A percentile compares a stretch with the other conserved stretches of the same genome.
These are phyloP conservation scores for Rubroshorea leprosula DNA, from an alignment of 345 rosid genomes.

Conservation along the genomic window DNA sequence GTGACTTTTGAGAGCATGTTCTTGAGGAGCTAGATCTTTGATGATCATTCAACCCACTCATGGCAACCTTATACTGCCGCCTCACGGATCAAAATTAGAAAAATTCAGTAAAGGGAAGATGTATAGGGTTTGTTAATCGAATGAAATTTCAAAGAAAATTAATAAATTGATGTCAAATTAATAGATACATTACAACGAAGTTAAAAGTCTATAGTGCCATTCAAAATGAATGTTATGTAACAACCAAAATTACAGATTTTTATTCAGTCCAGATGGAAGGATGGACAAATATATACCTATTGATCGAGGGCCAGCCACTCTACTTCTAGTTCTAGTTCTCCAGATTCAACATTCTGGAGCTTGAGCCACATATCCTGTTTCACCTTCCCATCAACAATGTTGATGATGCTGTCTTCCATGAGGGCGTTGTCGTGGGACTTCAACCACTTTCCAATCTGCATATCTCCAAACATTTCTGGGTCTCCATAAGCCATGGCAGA, in stretches of 20 bases:
- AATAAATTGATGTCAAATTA: too few species aligned
- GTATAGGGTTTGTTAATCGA: not conserved
- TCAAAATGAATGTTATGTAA: not conserved
- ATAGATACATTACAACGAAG: constrained; percentile 11
- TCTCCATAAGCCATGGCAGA: constrained; percentile 95
- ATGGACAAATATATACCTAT: constrained; percentile 22
- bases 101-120: too few species aligned
- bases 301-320: constrained; percentile 85
- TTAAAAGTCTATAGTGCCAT: too few species aligned
- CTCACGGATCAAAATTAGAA: too few species aligned
- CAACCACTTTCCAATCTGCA: constrained; percentile 98
- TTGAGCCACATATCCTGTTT: constrained; percentile 60
- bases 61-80: too few species aligned
- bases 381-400: constrained; percentile 91
- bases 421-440: constrained; percentile 85
- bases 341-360: constrained; percentile 96
- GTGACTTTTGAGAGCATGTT: too few species aligned
- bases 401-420: constrained; percentile 70
- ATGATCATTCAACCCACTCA: too few species aligned
- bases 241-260: not conserved
- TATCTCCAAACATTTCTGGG: constrained; percentile 79
- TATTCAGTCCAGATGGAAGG: not conserved
- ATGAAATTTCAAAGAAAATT: too few species aligned
- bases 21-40: too few species aligned
- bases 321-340: constrained; percentile 65